Evolutionary conservation across 108 stramenopile species (phyloP).

Genomic region (Craspedostauros australis): DNA sequence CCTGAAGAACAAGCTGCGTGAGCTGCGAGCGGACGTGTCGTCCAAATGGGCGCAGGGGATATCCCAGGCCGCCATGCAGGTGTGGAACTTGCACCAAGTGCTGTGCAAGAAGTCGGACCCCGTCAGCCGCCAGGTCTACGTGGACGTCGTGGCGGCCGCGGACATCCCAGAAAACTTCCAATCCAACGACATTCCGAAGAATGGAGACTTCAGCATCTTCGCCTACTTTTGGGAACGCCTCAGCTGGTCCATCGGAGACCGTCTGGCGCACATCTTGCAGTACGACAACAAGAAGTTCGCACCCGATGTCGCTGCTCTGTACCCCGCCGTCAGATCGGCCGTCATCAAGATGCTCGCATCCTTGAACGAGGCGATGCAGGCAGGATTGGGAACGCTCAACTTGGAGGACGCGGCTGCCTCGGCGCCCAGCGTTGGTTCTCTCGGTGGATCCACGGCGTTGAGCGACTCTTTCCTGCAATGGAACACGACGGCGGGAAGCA

Average conservation of each 20-base stretch:
- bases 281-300: slow-evolving; percentile 57
- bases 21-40: slow-evolving; percentile 51
- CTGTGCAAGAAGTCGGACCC: slow-evolving; percentile 72
- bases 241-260: slow-evolving; percentile 49
- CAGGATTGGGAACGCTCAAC: slow-evolving; percentile 27
- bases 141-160: slow-evolving; percentile 57
- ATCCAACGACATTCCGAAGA: slow-evolving; percentile 3
- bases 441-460: slow-evolving; percentile 69
- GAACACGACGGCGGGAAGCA: slow-evolving; percentile 13
- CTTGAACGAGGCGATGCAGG: slow-evolving; percentile 66
- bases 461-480: slow-evolving; percentile 57
- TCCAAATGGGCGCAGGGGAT: slow-evolving; percentile 49
- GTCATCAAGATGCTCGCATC: slow-evolving; percentile 63
- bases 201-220: slow-evolving; percentile 43
- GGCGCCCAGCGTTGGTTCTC: slow-evolving; percentile 41
- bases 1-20: slow-evolving; percentile 53
- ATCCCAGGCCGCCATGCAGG: slow-evolving; percentile 51
- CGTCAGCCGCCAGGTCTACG: slow-evolving; percentile 57
- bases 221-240: slow-evolving; percentile 69
- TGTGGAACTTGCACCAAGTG: slow-evolving; percentile 77
- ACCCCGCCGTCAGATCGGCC: slow-evolving; percentile 68
- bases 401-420: slow-evolving; percentile 36
- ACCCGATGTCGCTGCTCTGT: slow-evolving; percentile 64
- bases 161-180: slow-evolving; percentile 36
- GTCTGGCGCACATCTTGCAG: slow-evolving; percentile 52